Conservation (phyloP, 1,284 basidiomycete species). For the Trichosporon sp. region DNA sequence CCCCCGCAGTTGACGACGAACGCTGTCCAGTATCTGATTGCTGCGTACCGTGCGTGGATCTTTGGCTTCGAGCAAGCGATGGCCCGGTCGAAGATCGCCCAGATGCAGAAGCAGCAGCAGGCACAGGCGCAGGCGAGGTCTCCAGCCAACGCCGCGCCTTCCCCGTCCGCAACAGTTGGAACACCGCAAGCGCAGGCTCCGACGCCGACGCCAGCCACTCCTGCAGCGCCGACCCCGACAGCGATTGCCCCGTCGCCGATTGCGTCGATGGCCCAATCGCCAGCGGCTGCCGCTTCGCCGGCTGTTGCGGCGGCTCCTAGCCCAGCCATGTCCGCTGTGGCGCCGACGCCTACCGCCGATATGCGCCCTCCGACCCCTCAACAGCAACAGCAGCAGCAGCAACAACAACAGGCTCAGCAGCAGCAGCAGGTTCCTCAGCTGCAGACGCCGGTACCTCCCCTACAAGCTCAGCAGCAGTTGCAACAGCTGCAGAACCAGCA, state of each 20-base stretch:
- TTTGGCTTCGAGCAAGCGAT: constrained; percentile 41
- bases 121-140: neutral
- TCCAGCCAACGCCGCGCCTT: neutral
- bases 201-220: neutral
- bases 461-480: neutral
- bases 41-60: constrained; percentile 36
- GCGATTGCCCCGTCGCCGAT: neutral
- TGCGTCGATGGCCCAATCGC: neutral
- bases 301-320: neutral
- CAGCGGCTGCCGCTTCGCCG: neutral
- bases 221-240: neutral
- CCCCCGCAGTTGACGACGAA: constrained; percentile 29
- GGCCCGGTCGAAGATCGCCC: constrained; percentile 20
- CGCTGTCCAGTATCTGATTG: constrained; percentile 35
- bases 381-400: constrained; percentile 1
- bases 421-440: constrained; percentile 9
- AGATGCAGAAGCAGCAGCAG: constrained; percentile 17
- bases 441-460: neutral
- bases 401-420: neutral
- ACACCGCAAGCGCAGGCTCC: neutral
- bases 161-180: neutral
- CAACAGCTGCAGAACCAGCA: neutral
- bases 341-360: neutral
- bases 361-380: neutral
- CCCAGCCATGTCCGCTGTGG: neutral